These are phyloP conservation scores for Saccharomycopsis malanga DNA, from an alignment of 805 yeast genomes.

Conservation along the genomic window DNA sequence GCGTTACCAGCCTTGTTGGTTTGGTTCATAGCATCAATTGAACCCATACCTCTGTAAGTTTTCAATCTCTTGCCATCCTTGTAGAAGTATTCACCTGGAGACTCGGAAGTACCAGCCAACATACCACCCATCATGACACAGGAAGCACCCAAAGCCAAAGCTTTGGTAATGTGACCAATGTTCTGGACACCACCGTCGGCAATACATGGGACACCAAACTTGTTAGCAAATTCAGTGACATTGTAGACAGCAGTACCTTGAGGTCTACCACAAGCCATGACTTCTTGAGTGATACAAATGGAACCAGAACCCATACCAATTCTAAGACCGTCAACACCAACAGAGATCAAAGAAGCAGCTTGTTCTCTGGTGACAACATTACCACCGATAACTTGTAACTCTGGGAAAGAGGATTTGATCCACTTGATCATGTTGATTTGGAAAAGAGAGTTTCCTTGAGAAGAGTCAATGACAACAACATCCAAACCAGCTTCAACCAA, in stretches of 20 bases:
- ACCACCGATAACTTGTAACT: conserved; percentile 90
- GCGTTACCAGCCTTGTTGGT: conserved; percentile 89
- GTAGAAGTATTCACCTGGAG: conserved; percentile 97
- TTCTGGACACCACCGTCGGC: conserved; percentile 99
- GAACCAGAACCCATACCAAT: conserved; percentile 99
- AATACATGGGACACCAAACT: conserved; percentile 96
- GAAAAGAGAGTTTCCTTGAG: conserved; percentile 95
- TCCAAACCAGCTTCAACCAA: conserved; percentile 95
- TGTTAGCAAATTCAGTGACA: conserved; percentile 88
- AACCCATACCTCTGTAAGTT: conserved; percentile 99
- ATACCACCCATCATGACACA: conserved; percentile 99
- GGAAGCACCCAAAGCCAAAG: conserved; percentile 93
- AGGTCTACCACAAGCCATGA: conserved; percentile 99
- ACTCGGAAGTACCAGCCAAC: conserved; percentile 96
- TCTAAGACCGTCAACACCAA: conserved; percentile 97
- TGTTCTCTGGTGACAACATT: conserved; percentile 98
- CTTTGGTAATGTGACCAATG: conserved; percentile 97
- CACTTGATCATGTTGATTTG: conserved; percentile 90
- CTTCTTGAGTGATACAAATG: conserved; percentile 98
- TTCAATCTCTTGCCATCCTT: conserved; percentile 97
- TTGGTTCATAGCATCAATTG: conserved; percentile 95
- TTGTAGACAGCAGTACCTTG: conserved; percentile 98
- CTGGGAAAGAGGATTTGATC: conserved; percentile 76
- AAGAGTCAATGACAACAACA: conserved; percentile 90
- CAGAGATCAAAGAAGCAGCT: conserved; percentile 89